A percentile compares a stretch with the other conserved stretches of the same genome.
These are phyloP conservation scores for Wickerhamomyces pijperi DNA, from an alignment of 805 yeast genomes.

Conservation along the genomic window DNA sequence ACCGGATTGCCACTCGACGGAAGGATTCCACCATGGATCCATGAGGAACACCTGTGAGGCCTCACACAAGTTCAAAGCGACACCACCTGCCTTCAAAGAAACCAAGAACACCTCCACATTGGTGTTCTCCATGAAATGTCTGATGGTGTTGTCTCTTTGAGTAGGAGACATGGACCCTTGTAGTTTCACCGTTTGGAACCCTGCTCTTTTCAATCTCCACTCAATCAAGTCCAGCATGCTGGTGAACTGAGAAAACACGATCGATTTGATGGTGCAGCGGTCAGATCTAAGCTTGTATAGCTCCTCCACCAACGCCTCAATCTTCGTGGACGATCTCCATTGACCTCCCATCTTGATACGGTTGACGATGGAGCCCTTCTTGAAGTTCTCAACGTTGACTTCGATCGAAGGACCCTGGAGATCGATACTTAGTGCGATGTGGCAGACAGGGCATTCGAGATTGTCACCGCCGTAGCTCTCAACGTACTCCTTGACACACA, in stretches of 20 bases:
- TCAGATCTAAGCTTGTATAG: conserved; percentile 79
- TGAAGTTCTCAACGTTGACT: conserved; percentile 40
- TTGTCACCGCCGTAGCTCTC: conserved; percentile 65
- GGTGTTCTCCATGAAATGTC: conserved; percentile 86
- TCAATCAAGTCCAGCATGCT: conserved; percentile 93
- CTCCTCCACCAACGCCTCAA: conserved; percentile 93
- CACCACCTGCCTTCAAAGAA: conserved; percentile 97
- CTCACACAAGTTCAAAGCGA: conserved; percentile 90
- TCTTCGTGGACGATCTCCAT: conserved; percentile 93
- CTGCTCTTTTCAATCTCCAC: conserved; percentile 92
- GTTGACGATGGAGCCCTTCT: conserved; percentile 68
- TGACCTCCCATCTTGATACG: conserved; percentile 77
- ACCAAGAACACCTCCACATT: conserved; percentile 89
- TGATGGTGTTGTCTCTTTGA: conserved; percentile 86
- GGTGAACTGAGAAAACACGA: conserved; percentile 95
- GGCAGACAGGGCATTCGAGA: conserved; percentile 92
- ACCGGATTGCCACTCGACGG: conserved; percentile 96
- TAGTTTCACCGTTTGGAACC: conserved; percentile 85
- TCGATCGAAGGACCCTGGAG: conserved; percentile 77
- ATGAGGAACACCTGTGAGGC: conserved; percentile 92
- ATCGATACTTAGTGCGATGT: conserved; percentile 84
- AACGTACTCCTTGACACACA: conserved; percentile 84
- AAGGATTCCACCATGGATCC: conserved; percentile 99
- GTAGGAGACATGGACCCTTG: conserved; percentile 97
- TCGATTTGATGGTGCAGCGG: conserved; percentile 81